Percentiles rank a stretch among this genome's conserved stretches.
Evolutionary conservation across 139 green algal genomes (phyloP).

Genomic region (Chlorella sp.): DNA sequence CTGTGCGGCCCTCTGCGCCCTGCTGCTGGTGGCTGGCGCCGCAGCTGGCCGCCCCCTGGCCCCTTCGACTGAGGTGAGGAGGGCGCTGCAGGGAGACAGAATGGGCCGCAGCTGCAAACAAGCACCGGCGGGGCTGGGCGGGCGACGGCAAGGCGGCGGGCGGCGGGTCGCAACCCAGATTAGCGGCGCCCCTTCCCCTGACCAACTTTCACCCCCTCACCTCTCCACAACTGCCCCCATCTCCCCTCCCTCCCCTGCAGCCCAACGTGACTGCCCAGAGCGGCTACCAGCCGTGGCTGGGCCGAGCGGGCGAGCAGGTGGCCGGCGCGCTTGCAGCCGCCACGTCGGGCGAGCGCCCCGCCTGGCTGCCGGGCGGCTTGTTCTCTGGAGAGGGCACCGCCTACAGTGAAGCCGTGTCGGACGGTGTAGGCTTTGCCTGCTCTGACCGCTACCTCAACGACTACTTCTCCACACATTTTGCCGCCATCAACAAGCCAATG

Average conservation of each 20-base stretch:
- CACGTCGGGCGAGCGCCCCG: not conserved
- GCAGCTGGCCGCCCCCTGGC: not conserved
- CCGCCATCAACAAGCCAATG: constrained; percentile 38
- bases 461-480: constrained; percentile 31
- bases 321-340: not conserved
- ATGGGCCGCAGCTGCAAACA: too few species aligned
- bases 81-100: not conserved
- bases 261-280: not conserved
- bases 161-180: too few species aligned
- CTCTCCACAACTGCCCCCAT: too few species aligned
- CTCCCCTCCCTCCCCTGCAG: not conserved
- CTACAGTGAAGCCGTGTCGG: constrained; percentile 18
- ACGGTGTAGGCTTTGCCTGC: constrained; percentile 28
- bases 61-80: not conserved
- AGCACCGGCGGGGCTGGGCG: too few species aligned
- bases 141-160: too few species aligned
- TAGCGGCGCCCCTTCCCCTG: too few species aligned
- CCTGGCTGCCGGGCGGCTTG: not conserved
- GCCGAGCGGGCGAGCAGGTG: not conserved
- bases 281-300: not conserved
- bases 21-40: not conserved
- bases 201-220: too few species aligned
- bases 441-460: constrained; percentile 35
- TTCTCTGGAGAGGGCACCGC: constrained; percentile 32
- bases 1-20: not conserved